These are phyloP conservation scores for Cadophora sp. DNA, from an alignment of 2,329 filamentous ascomycete genomes.

Conservation along the genomic window DNA sequence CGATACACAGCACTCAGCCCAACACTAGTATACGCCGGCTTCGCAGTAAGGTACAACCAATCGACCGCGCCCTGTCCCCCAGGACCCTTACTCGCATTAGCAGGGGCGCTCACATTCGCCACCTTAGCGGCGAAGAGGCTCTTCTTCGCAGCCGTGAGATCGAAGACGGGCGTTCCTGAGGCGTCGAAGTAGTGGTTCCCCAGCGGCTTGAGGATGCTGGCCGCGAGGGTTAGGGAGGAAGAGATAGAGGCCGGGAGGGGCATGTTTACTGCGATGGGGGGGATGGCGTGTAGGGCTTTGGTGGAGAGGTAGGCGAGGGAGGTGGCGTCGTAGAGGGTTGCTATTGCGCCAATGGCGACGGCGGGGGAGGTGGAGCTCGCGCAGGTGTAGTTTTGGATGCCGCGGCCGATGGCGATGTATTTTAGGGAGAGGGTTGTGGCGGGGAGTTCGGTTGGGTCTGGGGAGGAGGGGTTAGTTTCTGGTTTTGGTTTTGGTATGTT, in stretches of 20 bases:
- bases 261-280: constrained; percentile 34
- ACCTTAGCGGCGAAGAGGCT: constrained; percentile 38
- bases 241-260: constrained; percentile 21
- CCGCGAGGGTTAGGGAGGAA: constrained; percentile 12
- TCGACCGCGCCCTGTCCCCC: constrained; percentile 37
- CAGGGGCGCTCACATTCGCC: constrained; percentile 37
- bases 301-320: constrained; percentile 32
- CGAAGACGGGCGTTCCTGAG: constrained; percentile 40
- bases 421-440: constrained; percentile 38
- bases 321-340: constrained; percentile 45
- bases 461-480: background rate
- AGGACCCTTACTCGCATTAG: constrained; percentile 36
- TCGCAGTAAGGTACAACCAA: constrained; percentile 42
- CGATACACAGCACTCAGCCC: constrained; percentile 40
- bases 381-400: constrained; percentile 47
- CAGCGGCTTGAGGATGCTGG: constrained; percentile 23
- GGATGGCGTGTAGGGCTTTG: constrained; percentile 31
- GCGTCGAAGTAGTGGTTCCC: constrained; percentile 45
- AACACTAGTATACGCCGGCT: constrained; percentile 32
- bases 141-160: constrained; percentile 34
- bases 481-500: background rate
- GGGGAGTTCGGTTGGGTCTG: constrained; percentile 39
- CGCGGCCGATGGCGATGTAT: constrained; percentile 43
- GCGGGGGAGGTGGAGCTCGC: constrained; percentile 29
- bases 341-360: constrained; percentile 41